These are phyloP conservation scores for Lachnellula arida DNA, from an alignment of 2,329 filamentous ascomycete genomes.

Conservation along the genomic window DNA sequence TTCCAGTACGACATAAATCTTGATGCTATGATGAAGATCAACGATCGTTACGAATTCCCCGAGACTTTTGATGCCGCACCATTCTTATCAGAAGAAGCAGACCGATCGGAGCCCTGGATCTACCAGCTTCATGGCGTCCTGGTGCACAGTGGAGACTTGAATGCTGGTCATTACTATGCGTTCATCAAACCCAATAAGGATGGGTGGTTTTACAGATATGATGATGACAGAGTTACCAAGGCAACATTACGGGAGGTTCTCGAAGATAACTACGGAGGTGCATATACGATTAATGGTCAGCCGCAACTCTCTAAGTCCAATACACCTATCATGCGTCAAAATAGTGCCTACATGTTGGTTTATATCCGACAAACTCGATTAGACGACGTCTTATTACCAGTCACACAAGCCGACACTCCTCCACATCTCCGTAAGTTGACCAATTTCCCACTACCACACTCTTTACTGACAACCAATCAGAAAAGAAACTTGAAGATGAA, in stretches of 20 bases:
- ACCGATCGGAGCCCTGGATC: conserved; percentile 81
- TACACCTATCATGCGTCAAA: conserved; percentile 56
- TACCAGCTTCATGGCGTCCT: conserved; percentile 94
- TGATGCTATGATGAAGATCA: conserved; percentile 99
- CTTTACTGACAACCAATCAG: conserved; percentile 36
- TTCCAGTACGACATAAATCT: conserved; percentile 97
- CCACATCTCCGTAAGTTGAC: conserved; percentile 64
- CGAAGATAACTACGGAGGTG: conserved; percentile 95
- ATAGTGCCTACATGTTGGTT: conserved; percentile 97
- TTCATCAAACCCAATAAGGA: conserved; percentile 92
- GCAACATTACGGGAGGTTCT: conserved; percentile 87
- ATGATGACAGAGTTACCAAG: conserved; percentile 95
- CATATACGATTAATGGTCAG: conserved; percentile 53
- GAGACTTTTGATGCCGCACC: conserved; percentile 79
- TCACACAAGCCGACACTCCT: conserved; percentile 75
- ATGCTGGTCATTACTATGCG: conserved; percentile 97
- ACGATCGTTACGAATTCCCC: conserved; percentile 86
- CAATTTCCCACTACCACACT: conserved; percentile 16
- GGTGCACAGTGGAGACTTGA: conserved; percentile 93
- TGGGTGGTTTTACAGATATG: conserved; percentile 93
- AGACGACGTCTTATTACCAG: conserved; percentile 75
- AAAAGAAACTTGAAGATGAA: conserved; percentile 76
- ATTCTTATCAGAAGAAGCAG: conserved; percentile 80
- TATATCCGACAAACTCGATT: conserved; percentile 86
- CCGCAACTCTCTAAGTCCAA: conserved; percentile 49